Conservation (phyloP, 495 filamentous ascomycete genomes). For the Talaromyces thailandensis region DNA sequence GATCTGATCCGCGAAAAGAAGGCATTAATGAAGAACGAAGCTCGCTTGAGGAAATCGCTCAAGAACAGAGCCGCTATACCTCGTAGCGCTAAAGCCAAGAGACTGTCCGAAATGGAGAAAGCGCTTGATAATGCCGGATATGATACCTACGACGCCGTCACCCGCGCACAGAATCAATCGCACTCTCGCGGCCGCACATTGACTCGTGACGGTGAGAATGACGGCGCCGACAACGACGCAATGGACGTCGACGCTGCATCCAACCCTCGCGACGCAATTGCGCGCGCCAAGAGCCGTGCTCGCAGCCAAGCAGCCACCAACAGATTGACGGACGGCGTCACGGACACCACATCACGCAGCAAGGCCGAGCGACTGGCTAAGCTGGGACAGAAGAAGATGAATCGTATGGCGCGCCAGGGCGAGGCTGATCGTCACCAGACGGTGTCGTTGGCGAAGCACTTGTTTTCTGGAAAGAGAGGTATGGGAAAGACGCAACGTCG, state of each 20-base stretch:
- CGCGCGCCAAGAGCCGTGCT: slow-evolving; percentile 67
- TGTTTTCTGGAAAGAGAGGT: slow-evolving; percentile 55
- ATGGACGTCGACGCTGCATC: slow-evolving; percentile 76
- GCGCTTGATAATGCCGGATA: slow-evolving; percentile 77
- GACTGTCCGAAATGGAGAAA: slow-evolving; percentile 74
- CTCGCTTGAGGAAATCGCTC: slow-evolving; percentile 82
- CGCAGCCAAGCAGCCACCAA: slow-evolving; percentile 71
- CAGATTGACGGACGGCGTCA: slow-evolving; percentile 69
- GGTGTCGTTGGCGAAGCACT: slow-evolving; percentile 75
- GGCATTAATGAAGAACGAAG: slow-evolving; percentile 78
- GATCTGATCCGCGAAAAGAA: slow-evolving; percentile 92
- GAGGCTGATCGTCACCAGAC: slow-evolving; percentile 91
- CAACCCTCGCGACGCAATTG: slow-evolving; percentile 47
- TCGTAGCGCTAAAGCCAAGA: slow-evolving; percentile 61
- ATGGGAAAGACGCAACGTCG: slow-evolving; percentile 53
- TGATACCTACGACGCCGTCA: slow-evolving; percentile 64
- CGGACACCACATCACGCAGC: slow-evolving; percentile 40
- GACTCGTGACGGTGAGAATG: slow-evolving; percentile 42
- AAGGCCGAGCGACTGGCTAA: slow-evolving; percentile 82
- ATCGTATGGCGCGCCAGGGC: slow-evolving; percentile 90
- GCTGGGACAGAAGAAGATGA: slow-evolving; percentile 95
- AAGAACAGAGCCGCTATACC: slow-evolving; percentile 95
- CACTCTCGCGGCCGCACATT: slow-evolving; percentile 53
- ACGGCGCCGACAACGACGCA: slow-evolving; percentile 45
- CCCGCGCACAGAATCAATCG: slow-evolving; percentile 59